Evolutionary conservation across 1,139 yeast genomes (phyloP).

Genomic region (Zygosaccharomyces pseudobailii): DNA sequence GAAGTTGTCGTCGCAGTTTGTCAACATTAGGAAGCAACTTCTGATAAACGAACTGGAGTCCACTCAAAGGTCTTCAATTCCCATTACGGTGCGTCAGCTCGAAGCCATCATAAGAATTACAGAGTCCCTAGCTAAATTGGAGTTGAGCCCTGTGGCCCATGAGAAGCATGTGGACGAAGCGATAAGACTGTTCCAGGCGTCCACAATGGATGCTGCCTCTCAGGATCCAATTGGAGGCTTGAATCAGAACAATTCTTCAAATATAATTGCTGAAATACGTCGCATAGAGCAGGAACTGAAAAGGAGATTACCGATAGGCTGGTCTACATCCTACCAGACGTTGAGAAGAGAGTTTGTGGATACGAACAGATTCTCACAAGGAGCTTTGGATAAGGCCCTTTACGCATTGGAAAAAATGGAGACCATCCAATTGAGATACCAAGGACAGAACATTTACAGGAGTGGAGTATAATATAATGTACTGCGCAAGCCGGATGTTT

Average conservation of each 20-base stretch:
- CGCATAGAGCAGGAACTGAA: constrained; percentile 80
- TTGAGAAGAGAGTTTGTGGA: constrained; percentile 80
- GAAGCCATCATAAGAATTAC: constrained; percentile 97
- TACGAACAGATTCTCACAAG: constrained; percentile 57
- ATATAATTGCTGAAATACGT: constrained; percentile 63
- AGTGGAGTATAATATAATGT: constrained; percentile 50
- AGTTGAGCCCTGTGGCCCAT: constrained; percentile 75
- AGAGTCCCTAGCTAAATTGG: constrained; percentile 86
- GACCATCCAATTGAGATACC: constrained; percentile 80
- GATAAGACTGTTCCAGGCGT: constrained; percentile 86
- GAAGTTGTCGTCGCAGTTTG: constrained; percentile 89
- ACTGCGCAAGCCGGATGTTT: no score
- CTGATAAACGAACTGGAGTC: constrained; percentile 77
- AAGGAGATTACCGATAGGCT: constrained; percentile 91
- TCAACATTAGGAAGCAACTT: constrained; percentile 79
- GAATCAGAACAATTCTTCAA: constrained; percentile 45
- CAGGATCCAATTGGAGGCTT: constrained; percentile 57
- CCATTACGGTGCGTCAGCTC: constrained; percentile 94
- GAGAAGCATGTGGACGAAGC: constrained; percentile 95
- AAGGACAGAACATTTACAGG: constrained; percentile 80
- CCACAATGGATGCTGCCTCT: constrained; percentile 96
- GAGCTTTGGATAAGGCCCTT: constrained; percentile 80
- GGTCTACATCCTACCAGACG: constrained; percentile 89
- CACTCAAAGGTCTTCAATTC: constrained; percentile 89
- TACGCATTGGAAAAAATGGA: constrained; percentile 81